Base-by-base conservation (phyloP, 441 rosid species). In the Eutrema salsugineum region DNA sequence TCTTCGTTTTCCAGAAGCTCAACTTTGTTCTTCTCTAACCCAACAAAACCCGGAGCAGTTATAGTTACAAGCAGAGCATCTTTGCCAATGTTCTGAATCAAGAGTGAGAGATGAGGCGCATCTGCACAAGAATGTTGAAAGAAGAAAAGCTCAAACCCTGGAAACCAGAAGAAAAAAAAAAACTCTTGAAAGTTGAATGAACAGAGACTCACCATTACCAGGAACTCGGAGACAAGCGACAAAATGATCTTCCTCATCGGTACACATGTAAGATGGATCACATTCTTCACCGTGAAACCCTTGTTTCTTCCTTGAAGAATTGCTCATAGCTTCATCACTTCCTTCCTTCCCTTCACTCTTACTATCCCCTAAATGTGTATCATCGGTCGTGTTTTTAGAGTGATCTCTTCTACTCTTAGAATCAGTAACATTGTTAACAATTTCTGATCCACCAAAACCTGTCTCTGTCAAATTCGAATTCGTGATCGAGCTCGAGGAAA, bases 171-270 rank as follows among this genome's bases (percentile, higher is more conserved):
- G 3, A 24, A 2, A 24, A 2, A 24, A 22, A 22, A 22, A 22
- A 22, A 22, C 24, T 22, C 24, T 20, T 20, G 22, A 20, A 24
- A 62, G 39, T 15, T 33, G 42, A 30, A 27, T 39, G 0, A 42
- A 5, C 0, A 33, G 49, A 11, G 12, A 55, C 82, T 58, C 63
- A 90, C 96, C 96, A 66, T 87, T 85, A 69, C 94, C 93, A 0
- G 96, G 89, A 68, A 88, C 92, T 63, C 86, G 87, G 11, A 92
- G 77, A 84, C 97, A 90, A 53, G 96, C 96, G 38, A 86, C 85
- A 70, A 92, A 78, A 53, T 86, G 79, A 43, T 81, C 65, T 7
- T 81, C 77, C 47, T 78, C 71, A 79, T 86, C 85, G 0, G 39
- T 72, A 80, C 97, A 92, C 85, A 76, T 86, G 44, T 85, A 72